Conservation (phyloP, 129 eudicot genomes). For the Escallonia herrerae region DNA sequence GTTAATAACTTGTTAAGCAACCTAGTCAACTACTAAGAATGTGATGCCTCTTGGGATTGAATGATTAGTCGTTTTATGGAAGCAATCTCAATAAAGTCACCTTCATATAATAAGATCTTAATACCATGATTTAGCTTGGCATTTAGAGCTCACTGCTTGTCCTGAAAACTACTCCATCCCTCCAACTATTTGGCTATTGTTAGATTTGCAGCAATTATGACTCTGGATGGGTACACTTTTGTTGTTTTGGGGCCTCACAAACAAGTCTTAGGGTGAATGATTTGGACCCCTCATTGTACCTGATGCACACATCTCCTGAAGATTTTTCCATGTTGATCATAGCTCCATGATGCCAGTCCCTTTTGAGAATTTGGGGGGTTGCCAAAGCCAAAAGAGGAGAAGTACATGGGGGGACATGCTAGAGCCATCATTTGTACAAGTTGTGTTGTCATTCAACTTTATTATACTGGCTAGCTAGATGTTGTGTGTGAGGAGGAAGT, state of each 20-base stretch:
- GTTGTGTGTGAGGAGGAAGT: too few relatives aligned
- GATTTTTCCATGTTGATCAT: neutral
- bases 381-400: neutral
- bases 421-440: neutral
- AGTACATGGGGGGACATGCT: neutral
- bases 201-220: conserved; percentile 3
- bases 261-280: neutral
- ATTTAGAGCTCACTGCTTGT: neutral
- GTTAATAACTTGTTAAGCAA: too few relatives aligned
- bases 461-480: too few relatives aligned
- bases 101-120: too few relatives aligned
- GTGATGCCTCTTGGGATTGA: too few relatives aligned
- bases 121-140: neutral
- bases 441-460: too few relatives aligned
- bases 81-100: too few relatives aligned
- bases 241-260: neutral
- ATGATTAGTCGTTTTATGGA: too few relatives aligned
- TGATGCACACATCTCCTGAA: conserved; percentile 1
- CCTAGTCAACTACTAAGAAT: too few relatives aligned
- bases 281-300: neutral
- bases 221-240: neutral
- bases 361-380: neutral
- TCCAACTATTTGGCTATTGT: neutral
- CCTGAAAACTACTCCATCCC: neutral
- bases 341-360: neutral